Conservation (phyloP, 2,329 filamentous ascomycete species). For the Xylaria sp. region DNA sequence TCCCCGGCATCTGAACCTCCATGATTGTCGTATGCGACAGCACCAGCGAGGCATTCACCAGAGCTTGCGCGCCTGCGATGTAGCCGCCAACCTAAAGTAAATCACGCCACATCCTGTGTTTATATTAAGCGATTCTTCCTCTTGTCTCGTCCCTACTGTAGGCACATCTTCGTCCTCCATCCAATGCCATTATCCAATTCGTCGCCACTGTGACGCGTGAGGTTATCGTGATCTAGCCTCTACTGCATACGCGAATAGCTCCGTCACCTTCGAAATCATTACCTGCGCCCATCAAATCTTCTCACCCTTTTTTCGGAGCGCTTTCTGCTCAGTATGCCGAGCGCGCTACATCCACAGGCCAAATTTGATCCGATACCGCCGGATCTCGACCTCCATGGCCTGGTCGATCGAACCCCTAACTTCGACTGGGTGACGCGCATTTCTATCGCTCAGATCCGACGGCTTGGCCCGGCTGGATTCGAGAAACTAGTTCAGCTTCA, state of each 20-base stretch:
- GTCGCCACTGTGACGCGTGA: conserved; percentile 16
- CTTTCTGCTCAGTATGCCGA: conserved; percentile 65
- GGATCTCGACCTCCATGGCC: conserved; percentile 74
- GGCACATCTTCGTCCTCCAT: not conserved
- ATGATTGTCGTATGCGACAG: not conserved
- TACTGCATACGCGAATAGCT: not conserved
- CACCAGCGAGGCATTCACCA: not conserved
- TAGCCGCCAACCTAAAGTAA: not conserved
- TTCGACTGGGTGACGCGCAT: conserved; percentile 88
- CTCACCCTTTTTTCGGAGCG: not conserved
- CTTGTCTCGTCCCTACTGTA: not conserved
- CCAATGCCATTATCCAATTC: not conserved
- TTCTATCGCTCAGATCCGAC: conserved; percentile 76
- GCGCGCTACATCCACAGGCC: conserved; percentile 76
- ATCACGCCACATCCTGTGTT: not conserved
- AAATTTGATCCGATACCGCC: conserved; percentile 92
- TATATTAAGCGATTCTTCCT: not conserved
- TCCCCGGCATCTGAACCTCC: no score
- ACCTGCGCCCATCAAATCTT: not conserved
- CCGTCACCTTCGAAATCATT: not conserved
- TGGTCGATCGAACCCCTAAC: conserved; percentile 81
- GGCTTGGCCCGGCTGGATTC: conserved; percentile 77
- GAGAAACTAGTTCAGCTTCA: conserved; percentile 84
- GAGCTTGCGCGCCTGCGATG: not conserved
- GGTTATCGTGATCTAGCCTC: not conserved